Conservation (phyloP, 202 grass and related monocot species). For the Dendrocalamus latiflorus region DNA sequence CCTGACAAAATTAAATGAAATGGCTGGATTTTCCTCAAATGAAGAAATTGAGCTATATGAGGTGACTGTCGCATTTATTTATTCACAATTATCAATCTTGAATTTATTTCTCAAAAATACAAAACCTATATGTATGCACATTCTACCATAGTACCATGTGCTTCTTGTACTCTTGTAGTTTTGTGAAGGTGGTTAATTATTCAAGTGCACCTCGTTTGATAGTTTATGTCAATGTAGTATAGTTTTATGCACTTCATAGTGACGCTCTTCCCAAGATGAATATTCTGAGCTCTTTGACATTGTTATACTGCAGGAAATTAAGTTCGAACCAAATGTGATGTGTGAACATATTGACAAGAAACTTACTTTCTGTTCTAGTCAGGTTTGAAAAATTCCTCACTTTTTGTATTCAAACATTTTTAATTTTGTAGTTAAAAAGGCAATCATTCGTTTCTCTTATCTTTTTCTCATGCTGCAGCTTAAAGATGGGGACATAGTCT, state of each 20-base stretch:
- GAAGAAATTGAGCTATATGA: constrained; percentile 93
- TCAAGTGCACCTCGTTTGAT: background rate
- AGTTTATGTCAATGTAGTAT: constrained; percentile 16
- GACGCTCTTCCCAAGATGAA: constrained; percentile 18
- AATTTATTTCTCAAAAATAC: constrained; percentile 17
- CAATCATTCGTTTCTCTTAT: background rate
- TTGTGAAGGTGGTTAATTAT: constrained; percentile 5
- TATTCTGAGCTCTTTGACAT: constrained; percentile 15
- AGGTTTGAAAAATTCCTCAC: constrained; percentile 46
- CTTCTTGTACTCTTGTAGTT: constrained; percentile 25
- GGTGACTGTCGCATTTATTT: constrained; percentile 39
- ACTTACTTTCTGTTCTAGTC: constrained; percentile 73
- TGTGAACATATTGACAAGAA: constrained; percentile 95
- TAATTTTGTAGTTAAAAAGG: background rate
- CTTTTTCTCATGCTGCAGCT: constrained; percentile 43
- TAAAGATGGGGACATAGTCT: constrained; percentile 94
- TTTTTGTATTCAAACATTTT: constrained; percentile 19
- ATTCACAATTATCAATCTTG: background rate
- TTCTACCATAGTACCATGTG: background rate
- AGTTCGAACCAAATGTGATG: constrained; percentile 91
- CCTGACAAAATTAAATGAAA: constrained; percentile 72
- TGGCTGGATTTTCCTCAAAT: constrained; percentile 77
- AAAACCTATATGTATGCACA: background rate
- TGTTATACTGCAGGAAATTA: constrained; percentile 80
- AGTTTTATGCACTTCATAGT: constrained; percentile 9